phyloP scores from a whole-genome alignment of 306 rosid species.

The Casuarina glauca region DNA sequence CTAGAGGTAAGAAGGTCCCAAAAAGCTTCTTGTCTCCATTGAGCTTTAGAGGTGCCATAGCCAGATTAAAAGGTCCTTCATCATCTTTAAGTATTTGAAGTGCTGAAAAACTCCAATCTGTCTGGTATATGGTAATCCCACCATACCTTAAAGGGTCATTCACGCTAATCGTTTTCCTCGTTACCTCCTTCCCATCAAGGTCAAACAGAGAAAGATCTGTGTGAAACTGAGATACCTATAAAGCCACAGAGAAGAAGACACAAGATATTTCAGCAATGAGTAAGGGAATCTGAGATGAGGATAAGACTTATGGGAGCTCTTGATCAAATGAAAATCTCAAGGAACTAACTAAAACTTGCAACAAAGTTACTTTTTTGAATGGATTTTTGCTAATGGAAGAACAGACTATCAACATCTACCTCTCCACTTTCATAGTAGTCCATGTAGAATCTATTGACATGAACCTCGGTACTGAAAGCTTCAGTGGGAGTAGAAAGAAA shows the following conservation, averaged over 20 bases:
- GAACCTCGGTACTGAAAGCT: conserved; percentile 84
- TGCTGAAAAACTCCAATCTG: conserved; percentile 92
- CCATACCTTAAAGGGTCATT: conserved; percentile 85
- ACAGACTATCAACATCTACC: conserved; percentile 43
- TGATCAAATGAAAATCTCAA: background rate
- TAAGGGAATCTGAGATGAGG: background rate
- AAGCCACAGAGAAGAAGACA: background rate
- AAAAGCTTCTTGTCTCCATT: conserved; percentile 95
- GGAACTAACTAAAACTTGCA: background rate
- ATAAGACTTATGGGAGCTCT: conserved; percentile 6
- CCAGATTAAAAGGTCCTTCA: conserved; percentile 94
- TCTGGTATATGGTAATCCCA: conserved; percentile 89
- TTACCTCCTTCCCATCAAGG: conserved; percentile 82
- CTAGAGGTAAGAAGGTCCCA: conserved; percentile 85
- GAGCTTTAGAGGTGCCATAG: conserved; percentile 88
- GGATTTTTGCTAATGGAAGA: background rate
- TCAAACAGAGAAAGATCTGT: conserved; percentile 76
- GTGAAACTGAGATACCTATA: conserved; percentile 84
- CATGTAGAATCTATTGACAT: conserved; percentile 90
- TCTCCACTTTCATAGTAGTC: conserved; percentile 89
- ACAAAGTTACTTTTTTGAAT: background rate
- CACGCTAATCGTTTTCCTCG: conserved; percentile 89
- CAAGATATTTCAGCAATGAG: background rate
- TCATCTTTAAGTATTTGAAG: conserved; percentile 80
- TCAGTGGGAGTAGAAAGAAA: conserved; percentile 81